Conservation (phyloP, 1,284 basidiomycete species). For the Cutaneotrichosporon daszewskae region DNA sequence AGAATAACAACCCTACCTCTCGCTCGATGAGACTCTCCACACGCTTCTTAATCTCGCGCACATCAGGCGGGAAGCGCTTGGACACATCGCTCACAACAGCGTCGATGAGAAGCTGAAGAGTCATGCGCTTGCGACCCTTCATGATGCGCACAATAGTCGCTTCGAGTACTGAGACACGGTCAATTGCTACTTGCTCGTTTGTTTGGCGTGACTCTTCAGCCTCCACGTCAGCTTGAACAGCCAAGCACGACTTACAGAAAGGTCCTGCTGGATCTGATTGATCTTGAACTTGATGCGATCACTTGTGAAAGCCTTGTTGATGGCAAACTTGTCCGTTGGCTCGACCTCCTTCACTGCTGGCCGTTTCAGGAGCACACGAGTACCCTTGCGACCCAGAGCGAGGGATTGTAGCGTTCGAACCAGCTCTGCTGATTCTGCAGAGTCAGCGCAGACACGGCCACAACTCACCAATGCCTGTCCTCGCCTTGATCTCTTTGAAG, state of each 20-base stretch:
- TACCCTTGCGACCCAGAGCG: conserved; percentile 73
- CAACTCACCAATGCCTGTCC: conserved; percentile 67
- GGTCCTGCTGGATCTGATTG: conserved; percentile 92
- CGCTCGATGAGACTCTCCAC: conserved; percentile 75
- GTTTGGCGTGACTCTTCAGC: conserved; percentile 80
- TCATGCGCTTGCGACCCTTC: conserved; percentile 83
- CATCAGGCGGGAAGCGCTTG: conserved; percentile 50
- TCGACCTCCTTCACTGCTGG: conserved; percentile 75
- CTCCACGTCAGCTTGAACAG: conserved; percentile 46
- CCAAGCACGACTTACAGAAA: conserved; percentile 55
- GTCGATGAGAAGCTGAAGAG: conserved; percentile 63
- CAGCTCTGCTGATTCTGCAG: conserved; percentile 65
- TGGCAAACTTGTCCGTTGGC: conserved; percentile 68
- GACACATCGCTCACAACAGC: conserved; percentile 61
- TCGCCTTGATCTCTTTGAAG: conserved; percentile 64
- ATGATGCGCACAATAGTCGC: conserved; percentile 92
- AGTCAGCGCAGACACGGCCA: neutral
- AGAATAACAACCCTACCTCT: conserved; percentile 48
- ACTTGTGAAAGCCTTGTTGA: conserved; percentile 80
- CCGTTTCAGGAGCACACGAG: conserved; percentile 72
- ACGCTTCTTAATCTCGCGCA: conserved; percentile 70
- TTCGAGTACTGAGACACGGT: conserved; percentile 79
- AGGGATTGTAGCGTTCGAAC: conserved; percentile 83
- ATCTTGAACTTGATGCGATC: conserved; percentile 77
- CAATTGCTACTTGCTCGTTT: conserved; percentile 74